These are phyloP conservation scores for Trifolium repens DNA, from an alignment of 306 rosid species.

Conservation along the genomic window DNA sequence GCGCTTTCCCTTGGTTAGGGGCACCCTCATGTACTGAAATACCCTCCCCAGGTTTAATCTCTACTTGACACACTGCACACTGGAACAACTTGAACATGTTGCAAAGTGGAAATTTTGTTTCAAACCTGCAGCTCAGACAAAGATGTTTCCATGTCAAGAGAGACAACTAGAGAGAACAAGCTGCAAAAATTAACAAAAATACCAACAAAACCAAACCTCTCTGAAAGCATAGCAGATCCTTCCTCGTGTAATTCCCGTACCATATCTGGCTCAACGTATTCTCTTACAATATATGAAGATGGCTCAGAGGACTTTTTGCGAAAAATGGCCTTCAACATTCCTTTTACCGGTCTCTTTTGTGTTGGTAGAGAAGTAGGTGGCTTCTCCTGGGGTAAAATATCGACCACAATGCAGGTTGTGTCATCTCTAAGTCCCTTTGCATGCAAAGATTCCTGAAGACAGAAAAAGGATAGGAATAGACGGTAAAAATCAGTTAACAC, in stretches of 20 bases:
- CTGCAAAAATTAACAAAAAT: constrained; percentile 1
- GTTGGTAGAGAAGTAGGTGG: constrained; percentile 59
- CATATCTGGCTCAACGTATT: constrained; percentile 72
- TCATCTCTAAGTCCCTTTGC: constrained; percentile 99
- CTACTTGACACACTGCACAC: constrained; percentile 95
- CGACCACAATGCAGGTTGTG: constrained; percentile 92
- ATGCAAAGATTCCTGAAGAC: constrained; percentile 79
- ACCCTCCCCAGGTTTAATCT: constrained; percentile 94
- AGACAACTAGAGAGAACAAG: constrained; percentile 7
- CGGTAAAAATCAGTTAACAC: background rate
- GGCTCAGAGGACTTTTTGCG: constrained; percentile 73
- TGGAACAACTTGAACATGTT: constrained; percentile 96
- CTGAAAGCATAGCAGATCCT: constrained; percentile 95
- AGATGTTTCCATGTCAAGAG: constrained; percentile 41
- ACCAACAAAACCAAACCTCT: constrained; percentile 64
- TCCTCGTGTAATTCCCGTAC: constrained; percentile 92
- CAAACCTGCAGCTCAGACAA: constrained; percentile 75
- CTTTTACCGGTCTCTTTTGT: constrained; percentile 74
- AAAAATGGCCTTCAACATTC: constrained; percentile 85
- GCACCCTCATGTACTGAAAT: constrained; percentile 80
- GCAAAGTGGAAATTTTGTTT: constrained; percentile 90
- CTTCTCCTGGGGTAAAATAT: constrained; percentile 80
- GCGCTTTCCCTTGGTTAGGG: constrained; percentile 59
- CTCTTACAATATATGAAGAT: constrained; percentile 69
- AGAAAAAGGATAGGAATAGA: constrained; percentile 28